A percentile compares a stretch with the other conserved stretches of the same genome.
These are phyloP conservation scores for Penicillium soppii DNA, from an alignment of 495 filamentous ascomycete genomes.

Conservation along the genomic window DNA sequence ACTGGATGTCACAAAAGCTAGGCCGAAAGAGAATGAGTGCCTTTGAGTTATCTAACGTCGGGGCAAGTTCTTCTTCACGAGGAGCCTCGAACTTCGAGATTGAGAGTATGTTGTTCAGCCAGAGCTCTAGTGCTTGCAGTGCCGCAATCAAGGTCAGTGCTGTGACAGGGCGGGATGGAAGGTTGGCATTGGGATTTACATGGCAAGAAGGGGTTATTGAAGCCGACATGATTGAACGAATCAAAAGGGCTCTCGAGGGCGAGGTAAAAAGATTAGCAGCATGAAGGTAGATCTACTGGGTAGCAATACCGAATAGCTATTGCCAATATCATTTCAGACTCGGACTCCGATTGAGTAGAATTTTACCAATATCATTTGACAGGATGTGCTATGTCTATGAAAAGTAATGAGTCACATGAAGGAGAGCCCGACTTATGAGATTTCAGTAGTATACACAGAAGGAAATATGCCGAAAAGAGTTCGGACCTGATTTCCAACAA, in stretches of 20 bases:
- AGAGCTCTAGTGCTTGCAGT: conserved; percentile 12
- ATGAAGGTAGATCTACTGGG: neutral
- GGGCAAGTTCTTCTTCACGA: neutral
- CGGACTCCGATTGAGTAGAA: too few species aligned
- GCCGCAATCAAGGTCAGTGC: conserved; percentile 15
- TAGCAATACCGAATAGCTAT: neutral
- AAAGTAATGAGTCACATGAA: neutral
- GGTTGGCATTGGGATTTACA: conserved; percentile 7
- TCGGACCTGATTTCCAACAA: neutral
- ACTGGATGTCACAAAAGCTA: conserved; percentile 12
- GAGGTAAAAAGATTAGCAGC: neutral
- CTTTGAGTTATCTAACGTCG: conserved; percentile 12
- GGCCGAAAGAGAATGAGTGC: conserved; percentile 1
- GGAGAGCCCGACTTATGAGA: too few species aligned
- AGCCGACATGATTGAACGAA: neutral
- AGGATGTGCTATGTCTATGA: neutral
- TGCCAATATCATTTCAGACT: neutral
- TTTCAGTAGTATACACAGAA: neutral
- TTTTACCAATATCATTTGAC: neutral
- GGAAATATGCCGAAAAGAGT: neutral
- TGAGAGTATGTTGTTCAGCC: conserved; percentile 11
- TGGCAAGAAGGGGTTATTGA: conserved; percentile 10
- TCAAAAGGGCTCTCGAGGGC: neutral
- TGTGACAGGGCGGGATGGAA: conserved; percentile 9
- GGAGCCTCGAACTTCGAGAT: neutral